Percentiles rank a stretch among this genome's conserved stretches.
These are phyloP conservation scores for Melastoma malabathricum DNA, from an alignment of 345 rosid genomes.

Conservation along the genomic window DNA sequence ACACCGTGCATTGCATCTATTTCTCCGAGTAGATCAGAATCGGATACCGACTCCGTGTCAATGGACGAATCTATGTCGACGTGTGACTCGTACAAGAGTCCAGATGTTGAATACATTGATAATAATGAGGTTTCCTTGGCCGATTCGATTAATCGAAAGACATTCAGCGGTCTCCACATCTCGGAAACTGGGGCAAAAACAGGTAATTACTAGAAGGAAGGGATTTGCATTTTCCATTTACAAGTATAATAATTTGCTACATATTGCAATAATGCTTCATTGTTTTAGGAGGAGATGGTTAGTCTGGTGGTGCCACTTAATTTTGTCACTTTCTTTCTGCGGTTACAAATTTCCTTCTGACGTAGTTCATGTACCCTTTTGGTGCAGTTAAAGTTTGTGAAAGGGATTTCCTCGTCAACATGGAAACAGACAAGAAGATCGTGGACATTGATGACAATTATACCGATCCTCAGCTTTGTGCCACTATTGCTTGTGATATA, in stretches of 20 bases:
- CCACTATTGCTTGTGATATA: slow-evolving; percentile 40
- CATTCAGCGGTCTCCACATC: slow-evolving; percentile 61
- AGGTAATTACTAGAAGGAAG: slow-evolving; percentile 18
- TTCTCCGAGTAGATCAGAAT: slow-evolving; percentile 57
- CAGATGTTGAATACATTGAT: slow-evolving; percentile 71
- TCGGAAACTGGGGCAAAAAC: slow-evolving; percentile 30
- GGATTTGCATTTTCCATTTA: neutral
- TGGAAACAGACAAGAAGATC: slow-evolving; percentile 32
- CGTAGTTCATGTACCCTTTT: neutral
- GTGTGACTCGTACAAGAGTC: slow-evolving; percentile 74
- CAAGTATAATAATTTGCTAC: too few relatives aligned
- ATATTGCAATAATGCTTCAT: neutral
- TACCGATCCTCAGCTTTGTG: slow-evolving; percentile 77
- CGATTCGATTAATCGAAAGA: slow-evolving; percentile 56
- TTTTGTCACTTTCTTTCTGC: too few relatives aligned
- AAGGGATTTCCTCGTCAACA: slow-evolving; percentile 37
- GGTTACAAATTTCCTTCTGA: neutral
- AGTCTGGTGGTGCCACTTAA: too few relatives aligned
- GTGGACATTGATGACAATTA: slow-evolving; percentile 40
- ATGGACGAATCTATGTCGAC: slow-evolving; percentile 73
- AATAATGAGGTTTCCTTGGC: slow-evolving; percentile 27
- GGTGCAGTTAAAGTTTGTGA: slow-evolving; percentile 41
- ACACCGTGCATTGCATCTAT: slow-evolving; percentile 20
- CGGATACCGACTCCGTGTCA: slow-evolving; percentile 46
- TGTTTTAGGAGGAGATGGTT: neutral